Evolutionary conservation across 192 early-diverging fungal genomes (phyloP), one percentile per base, ranked within the genome.

Genomic region (Coemansia sp.): DNA sequence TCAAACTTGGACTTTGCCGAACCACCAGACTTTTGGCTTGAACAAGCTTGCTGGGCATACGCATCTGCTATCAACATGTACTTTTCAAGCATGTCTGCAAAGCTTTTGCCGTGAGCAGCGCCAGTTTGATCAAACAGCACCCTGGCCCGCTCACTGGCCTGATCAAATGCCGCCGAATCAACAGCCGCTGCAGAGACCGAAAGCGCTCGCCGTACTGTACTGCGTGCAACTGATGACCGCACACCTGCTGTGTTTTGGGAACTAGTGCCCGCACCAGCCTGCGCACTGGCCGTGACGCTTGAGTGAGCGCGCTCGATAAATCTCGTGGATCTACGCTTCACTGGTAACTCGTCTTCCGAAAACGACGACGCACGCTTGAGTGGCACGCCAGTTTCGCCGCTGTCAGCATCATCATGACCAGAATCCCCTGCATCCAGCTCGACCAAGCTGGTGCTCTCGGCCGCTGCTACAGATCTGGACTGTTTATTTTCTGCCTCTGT

Each of bases 341-440:
- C 62, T 11, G 78, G 78, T 55, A 72, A 65, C 35, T 80, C 78
- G 38, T 80, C 78, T 14, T 69, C 72, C n/a, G 78, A 80, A 12
- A 39, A 53, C 32, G 77, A 69, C 45, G 70, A 65, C 11, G 32
- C 64, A 14, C 68, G 72, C 62, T 70, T 70, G 24, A 38, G 32
- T 12, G 55, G 32, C 7, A 24, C 57, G 27, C 6, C 21, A 7
- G 11, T 22, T 6, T 63, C 55, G 49, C 32, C 22, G 15, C 9
- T 21, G 19, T 38, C 39, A 1, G 47, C 14, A n/a, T 37, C 14
- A 9, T 41, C 67, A 0, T 41, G 53, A 5, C 55, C 65, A 7
- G 50, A 41, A 1, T 35, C 49, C 3, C 23, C 10, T 2, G 1
- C 22, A 8, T 52, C 52, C 25, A 17, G 12, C 15, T 63, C 62